Base-by-base conservation (phyloP, 2,329 filamentous ascomycete genomes). In the Hypoxylon sp. region DNA sequence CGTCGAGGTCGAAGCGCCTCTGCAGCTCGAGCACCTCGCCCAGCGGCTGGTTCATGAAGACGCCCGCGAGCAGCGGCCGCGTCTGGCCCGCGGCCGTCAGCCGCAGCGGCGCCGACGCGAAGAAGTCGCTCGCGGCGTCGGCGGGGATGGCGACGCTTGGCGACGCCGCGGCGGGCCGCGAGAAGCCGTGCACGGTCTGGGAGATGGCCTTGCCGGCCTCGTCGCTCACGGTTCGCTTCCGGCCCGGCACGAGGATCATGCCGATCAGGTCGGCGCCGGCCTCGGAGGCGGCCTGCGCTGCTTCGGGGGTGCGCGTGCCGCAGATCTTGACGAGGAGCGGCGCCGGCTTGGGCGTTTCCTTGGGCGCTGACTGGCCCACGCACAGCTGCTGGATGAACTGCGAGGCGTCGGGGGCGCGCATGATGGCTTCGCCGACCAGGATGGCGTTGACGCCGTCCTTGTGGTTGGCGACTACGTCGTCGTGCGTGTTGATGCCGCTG, bases 391-490 rank as follows among this genome's bases (percentile, higher is more conserved):
- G 83, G 70, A 98, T 96, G 77, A 99, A 99, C 18, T 82, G 79
- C 18, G 87, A 84, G 9, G 92, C 92, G 70, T 98, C 86, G 9
- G 88, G 83, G 2, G 95, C 93, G 59, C 92, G 87, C 94, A 99
- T 98, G 64, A 99, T 86, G 48, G 96, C 91, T 75, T 99, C 95
- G 13, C 95, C 95, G 6, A 99, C 94, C 3, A 99, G 84, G 10
- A 99, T 89, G 46, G 94, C 95, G 66, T 93, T 91, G 45, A 99
- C 92, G 17, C 94, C 93, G 68, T 96, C 93, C 58, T 88, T 88
- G 72, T 91, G 88, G 74, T 96, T 97, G 60, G 91, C 88, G 60
- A 91, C 80, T 4, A 99, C 94, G 73, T 99, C 95, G 55, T 93
- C 84, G 24, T 95, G 85, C 0, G 89, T 90, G 63, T 91, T 92